phyloP scores from a whole-genome alignment of 2,329 filamentous ascomycete species.

The Penicillium paneum region DNA sequence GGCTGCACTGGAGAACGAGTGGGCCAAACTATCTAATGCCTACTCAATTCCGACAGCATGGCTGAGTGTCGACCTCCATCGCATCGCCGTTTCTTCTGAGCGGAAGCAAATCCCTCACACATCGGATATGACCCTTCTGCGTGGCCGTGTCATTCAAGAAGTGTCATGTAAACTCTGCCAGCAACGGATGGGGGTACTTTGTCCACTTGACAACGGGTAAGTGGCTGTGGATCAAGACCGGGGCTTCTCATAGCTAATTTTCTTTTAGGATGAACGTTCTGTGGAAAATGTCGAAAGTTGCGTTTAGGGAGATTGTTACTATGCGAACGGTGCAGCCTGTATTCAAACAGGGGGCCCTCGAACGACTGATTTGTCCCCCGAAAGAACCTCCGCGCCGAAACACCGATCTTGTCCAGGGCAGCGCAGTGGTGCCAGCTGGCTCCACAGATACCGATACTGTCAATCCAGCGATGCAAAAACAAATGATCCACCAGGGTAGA shows the following conservation, averaged over 20 bases:
- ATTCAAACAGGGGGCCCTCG: conserved; percentile 34
- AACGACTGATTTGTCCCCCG: conserved; percentile 28
- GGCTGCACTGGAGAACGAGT: conserved; percentile 42
- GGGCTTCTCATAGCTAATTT: background rate
- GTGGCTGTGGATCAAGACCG: conserved; percentile 11
- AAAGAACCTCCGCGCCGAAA: conserved; percentile 23
- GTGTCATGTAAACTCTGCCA: conserved; percentile 39
- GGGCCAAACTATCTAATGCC: conserved; percentile 39
- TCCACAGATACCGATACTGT: conserved; percentile 15
- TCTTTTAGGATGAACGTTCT: conserved; percentile 35
- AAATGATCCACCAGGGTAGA: conserved; percentile 38
- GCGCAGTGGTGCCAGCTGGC: conserved; percentile 25
- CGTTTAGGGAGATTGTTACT: conserved; percentile 40
- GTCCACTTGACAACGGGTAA: conserved; percentile 37
- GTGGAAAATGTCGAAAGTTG: conserved; percentile 40
- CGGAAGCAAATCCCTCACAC: conserved; percentile 37
- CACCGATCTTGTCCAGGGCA: conserved; percentile 16
- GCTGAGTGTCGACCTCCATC: conserved; percentile 39
- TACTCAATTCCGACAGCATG: conserved; percentile 38
- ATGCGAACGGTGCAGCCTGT: conserved; percentile 39
- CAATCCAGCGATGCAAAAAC: conserved; percentile 29
- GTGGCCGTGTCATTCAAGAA: conserved; percentile 37
- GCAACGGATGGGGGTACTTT: conserved; percentile 38
- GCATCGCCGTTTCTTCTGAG: conserved; percentile 36
- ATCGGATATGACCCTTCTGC: conserved; percentile 35